Conservation (phyloP, 345 rosid species). For the Luvunga scandens region DNA sequence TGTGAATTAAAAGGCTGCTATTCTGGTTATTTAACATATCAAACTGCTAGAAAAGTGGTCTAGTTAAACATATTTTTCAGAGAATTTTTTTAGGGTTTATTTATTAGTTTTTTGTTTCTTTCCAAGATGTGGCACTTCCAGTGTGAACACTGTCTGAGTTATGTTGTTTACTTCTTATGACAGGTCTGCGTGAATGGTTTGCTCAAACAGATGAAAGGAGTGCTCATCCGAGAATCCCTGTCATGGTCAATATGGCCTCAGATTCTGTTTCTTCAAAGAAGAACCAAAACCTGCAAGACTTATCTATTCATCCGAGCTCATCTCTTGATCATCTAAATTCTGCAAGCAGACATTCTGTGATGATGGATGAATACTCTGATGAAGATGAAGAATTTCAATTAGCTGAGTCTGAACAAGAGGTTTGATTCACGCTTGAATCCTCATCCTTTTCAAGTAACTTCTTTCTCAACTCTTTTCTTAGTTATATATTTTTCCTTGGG, state of each 20-base stretch:
- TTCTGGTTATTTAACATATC: too few relatives aligned
- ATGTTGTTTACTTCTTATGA: slow-evolving; percentile 8
- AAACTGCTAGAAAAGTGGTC: background rate
- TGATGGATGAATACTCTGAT: slow-evolving; percentile 88
- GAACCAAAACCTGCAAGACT: slow-evolving; percentile 46
- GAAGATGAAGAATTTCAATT: slow-evolving; percentile 94
- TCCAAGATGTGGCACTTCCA: background rate
- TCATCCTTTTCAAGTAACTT: slow-evolving; percentile 3
- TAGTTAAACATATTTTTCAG: too few relatives aligned
- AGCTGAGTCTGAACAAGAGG: slow-evolving; percentile 92
- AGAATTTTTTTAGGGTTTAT: background rate
- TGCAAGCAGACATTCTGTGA: slow-evolving; percentile 61
- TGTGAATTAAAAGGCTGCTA: too few relatives aligned
- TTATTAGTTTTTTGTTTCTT: background rate
- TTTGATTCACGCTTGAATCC: slow-evolving; percentile 23
- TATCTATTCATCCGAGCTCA: slow-evolving; percentile 44
- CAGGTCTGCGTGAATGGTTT: slow-evolving; percentile 98
- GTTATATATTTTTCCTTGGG: slow-evolving; percentile 3
- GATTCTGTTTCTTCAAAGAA: slow-evolving; percentile 56
- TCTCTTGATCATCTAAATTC: slow-evolving; percentile 66
- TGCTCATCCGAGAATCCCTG: slow-evolving; percentile 90
- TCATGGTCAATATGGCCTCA: slow-evolving; percentile 95
- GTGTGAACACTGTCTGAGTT: slow-evolving; percentile 2
- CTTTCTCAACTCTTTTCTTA: background rate
- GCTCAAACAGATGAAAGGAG: slow-evolving; percentile 92